Evolutionary conservation across 1,139 yeast species (phyloP).

Genomic region (Groenewaldozyma auringiensis): DNA sequence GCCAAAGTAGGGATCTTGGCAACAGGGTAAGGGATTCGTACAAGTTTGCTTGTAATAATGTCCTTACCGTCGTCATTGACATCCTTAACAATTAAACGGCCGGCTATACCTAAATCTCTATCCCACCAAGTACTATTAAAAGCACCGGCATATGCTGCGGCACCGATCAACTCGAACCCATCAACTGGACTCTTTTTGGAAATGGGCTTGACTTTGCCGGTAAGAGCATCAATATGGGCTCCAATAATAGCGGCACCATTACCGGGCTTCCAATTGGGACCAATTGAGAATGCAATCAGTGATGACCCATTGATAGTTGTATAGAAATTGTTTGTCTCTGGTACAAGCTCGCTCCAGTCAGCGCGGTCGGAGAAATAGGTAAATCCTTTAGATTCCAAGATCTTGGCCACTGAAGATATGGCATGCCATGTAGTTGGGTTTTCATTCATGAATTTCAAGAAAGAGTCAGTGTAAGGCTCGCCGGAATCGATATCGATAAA

Average conservation of each 20-base stretch:
- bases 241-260: constrained; percentile 80
- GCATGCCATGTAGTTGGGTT: constrained; percentile 94
- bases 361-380: constrained; percentile 60
- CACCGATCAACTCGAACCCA: constrained; percentile 82
- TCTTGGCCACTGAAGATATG: constrained; percentile 45
- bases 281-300: constrained; percentile 70
- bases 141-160: constrained; percentile 91
- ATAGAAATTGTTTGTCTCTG: constrained; percentile 60
- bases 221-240: constrained; percentile 90
- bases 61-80: constrained; percentile 35
- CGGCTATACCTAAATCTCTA: constrained; percentile 85
- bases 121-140: constrained; percentile 81
- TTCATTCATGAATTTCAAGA: constrained; percentile 66
- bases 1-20: constrained; percentile 92
- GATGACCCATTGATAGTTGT: constrained; percentile 77
- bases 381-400: constrained; percentile 41
- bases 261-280: constrained; percentile 60
- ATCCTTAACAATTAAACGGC: constrained; percentile 68
- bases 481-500: too few relatives aligned
- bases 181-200: constrained; percentile 59
- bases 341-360: constrained; percentile 40
- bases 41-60: constrained; percentile 51
- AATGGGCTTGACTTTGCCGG: constrained; percentile 66
- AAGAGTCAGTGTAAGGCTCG: constrained; percentile 40
- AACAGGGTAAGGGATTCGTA: constrained; percentile 75